Evolutionary conservation across 108 stramenopile species (phyloP), one percentile per base, ranked within the genome.

Genomic region (Aureococcus anophagefferens): DNA sequence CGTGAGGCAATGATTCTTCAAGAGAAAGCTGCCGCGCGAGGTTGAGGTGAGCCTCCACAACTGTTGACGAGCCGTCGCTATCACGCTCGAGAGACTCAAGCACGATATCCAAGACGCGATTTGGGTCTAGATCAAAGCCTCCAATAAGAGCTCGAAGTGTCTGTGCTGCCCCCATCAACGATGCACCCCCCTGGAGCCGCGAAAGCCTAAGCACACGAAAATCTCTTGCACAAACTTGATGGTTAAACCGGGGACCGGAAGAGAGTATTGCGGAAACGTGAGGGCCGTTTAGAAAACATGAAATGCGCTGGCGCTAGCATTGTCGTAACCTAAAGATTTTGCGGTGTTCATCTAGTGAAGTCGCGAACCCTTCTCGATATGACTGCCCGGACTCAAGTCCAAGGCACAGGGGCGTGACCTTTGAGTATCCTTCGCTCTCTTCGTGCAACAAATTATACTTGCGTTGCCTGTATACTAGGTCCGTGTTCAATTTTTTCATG

Each of bases 111-210:
- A 94, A 37, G 0, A 87, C 89, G 37, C 96, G 86, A 83, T 94
- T 95, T 44, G 97, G 97, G 84, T 98, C 97, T 14, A 98, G 72
- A 73, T 93, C 91, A 76, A 97, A 98, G 62, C 86, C 83, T 21
- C 94, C 97, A 33, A 96, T 91, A 18, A 94, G 77, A 9, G 82
- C 74, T 17, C 69, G 76, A 67, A 85, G 51, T 36, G 30, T 79
- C 68, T 31, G 73, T 32, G 59, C n/a, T n/a, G n/a, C n/a, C n/a
- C n/a, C 35, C 40, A 44, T 5, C 5, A 11, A 44, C 13, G 40
- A 5, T 44, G 40, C n/a, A n/a, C n/a, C n/a, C n/a, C n/a, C n/a
- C n/a, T n/a, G 40, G 5, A 44, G 40, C 40, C 40, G 40, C 5
- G 40, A 44, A 5, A 44, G 13, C 40, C 40, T 44, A 44, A 44